Conservation (phyloP, 805 yeast genomes). For the Suhomyces tanzawaensis region DNA sequence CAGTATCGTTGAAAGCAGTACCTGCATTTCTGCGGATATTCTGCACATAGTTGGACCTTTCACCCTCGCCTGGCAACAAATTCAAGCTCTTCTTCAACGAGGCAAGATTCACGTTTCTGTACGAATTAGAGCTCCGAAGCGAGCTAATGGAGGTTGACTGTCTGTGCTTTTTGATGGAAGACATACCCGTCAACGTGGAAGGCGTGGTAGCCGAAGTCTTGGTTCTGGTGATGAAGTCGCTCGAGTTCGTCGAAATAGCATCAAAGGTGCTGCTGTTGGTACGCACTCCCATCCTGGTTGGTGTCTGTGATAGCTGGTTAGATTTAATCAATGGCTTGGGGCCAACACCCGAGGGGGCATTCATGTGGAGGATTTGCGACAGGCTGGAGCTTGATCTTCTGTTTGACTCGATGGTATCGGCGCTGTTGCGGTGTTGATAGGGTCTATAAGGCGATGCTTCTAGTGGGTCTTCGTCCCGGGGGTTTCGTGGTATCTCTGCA, state of each 20-base stretch:
- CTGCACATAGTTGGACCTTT: constrained; percentile 49
- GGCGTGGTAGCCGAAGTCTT: constrained; percentile 7
- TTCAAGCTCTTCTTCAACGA: constrained; percentile 34
- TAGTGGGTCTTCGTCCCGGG: background rate
- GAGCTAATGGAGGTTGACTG: constrained; percentile 36
- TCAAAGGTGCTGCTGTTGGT: constrained; percentile 5
- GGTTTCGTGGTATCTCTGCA: constrained; percentile 1
- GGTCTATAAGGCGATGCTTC: background rate
- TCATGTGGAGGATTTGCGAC: constrained; percentile 2
- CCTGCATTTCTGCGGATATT: constrained; percentile 43
- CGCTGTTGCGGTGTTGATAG: constrained; percentile 10
- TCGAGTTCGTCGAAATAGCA: constrained; percentile 4
- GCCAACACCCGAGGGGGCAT: background rate
- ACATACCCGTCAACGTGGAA: constrained; percentile 1
- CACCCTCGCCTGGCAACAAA: constrained; percentile 49
- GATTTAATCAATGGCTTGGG: background rate
- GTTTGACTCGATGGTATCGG: constrained; percentile 11
- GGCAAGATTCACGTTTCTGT: constrained; percentile 36
- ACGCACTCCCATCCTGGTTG: constrained; percentile 6
- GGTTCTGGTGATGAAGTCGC: constrained; percentile 7
- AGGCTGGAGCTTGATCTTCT: constrained; percentile 3
- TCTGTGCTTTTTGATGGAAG: constrained; percentile 13
- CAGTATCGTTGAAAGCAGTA: constrained; percentile 47
- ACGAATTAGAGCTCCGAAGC: constrained; percentile 30
- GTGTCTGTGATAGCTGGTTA: background rate